Conservation (phyloP, 495 filamentous ascomycete species). For the Talaromyces trachyspermus region DNA sequence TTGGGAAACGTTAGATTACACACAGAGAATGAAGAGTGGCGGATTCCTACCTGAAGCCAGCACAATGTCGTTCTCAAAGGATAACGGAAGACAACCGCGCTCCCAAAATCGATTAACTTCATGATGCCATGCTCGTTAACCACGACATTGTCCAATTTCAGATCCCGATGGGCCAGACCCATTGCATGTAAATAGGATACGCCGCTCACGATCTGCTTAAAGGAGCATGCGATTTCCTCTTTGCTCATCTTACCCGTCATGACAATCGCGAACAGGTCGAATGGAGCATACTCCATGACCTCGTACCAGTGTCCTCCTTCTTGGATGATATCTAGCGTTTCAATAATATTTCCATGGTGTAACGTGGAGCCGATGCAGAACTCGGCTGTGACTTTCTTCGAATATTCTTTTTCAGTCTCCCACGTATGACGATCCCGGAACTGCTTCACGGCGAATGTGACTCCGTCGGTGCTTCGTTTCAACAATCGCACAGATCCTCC, state of each 20-base stretch:
- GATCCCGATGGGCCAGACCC: constrained; percentile 90
- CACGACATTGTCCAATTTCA: constrained; percentile 98
- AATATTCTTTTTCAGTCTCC: constrained; percentile 89
- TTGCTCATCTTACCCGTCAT: constrained; percentile 98
- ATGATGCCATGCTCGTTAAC: constrained; percentile 97
- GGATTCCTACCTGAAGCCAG: constrained; percentile 67
- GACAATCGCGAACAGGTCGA: constrained; percentile 92
- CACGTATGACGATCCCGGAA: constrained; percentile 90
- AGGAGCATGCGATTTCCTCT: constrained; percentile 83
- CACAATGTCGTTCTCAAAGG: constrained; percentile 93
- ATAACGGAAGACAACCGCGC: constrained; percentile 92
- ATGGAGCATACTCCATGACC: constrained; percentile 99
- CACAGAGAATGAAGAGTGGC: not conserved
- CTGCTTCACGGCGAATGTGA: constrained; percentile 96
- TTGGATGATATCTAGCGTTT: constrained; percentile 93
- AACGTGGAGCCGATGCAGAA: constrained; percentile 97
- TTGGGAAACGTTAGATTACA: constrained; percentile 32
- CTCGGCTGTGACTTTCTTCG: constrained; percentile 98
- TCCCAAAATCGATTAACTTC: constrained; percentile 99
- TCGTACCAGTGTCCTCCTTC: constrained; percentile 96
- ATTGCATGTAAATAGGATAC: constrained; percentile 97
- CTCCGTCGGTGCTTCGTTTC: constrained; percentile 82
- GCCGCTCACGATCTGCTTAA: constrained; percentile 89
- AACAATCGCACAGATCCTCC: constrained; percentile 92
- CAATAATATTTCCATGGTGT: constrained; percentile 97